Percentiles rank a stretch among this genome's conserved stretches.
Conservation (phyloP, 2,329 filamentous ascomycete species). For the Fusarium palustre region DNA sequence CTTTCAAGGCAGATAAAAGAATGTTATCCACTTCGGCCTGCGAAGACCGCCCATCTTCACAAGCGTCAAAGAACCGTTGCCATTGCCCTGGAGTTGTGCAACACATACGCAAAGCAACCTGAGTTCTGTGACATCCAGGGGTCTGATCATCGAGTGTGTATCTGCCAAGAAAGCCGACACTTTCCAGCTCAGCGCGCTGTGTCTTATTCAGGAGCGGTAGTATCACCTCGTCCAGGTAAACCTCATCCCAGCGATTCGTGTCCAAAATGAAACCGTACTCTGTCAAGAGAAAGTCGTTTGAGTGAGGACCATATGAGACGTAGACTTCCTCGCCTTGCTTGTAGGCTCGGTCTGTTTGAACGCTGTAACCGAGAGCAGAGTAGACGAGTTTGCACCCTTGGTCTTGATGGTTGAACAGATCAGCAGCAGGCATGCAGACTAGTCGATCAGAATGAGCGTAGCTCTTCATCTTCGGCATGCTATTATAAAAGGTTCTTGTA, state of each 20-base stretch:
- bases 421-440: slow-evolving; percentile 77
- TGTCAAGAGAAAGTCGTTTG: slow-evolving; percentile 77
- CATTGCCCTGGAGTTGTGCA: slow-evolving; percentile 46
- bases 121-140: slow-evolving; percentile 63
- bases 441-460: slow-evolving; percentile 68
- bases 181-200: slow-evolving; percentile 58
- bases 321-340: slow-evolving; percentile 71
- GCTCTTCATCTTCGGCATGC: slow-evolving; percentile 58
- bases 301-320: slow-evolving; percentile 76
- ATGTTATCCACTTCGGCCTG: slow-evolving; percentile 55
- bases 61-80: slow-evolving; percentile 56
- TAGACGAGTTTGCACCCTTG: slow-evolving; percentile 65
- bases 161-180: slow-evolving; percentile 61
- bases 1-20: slow-evolving; percentile 54
- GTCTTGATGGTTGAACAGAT: slow-evolving; percentile 73
- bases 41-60: slow-evolving; percentile 61
- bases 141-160: slow-evolving; percentile 57
- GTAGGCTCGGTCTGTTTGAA: slow-evolving; percentile 64
- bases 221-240: slow-evolving; percentile 61
- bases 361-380: slow-evolving; percentile 63
- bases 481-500: slow-evolving; percentile 72
- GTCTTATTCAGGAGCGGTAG: slow-evolving; percentile 53
- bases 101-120: slow-evolving; percentile 61
- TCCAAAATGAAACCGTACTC: slow-evolving; percentile 71
- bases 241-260: slow-evolving; percentile 63